Percentiles rank a stretch among this genome's conserved stretches.
phyloP scores from a whole-genome alignment of 2,329 filamentous ascomycete genomes.

The Apiospora arundinis region DNA sequence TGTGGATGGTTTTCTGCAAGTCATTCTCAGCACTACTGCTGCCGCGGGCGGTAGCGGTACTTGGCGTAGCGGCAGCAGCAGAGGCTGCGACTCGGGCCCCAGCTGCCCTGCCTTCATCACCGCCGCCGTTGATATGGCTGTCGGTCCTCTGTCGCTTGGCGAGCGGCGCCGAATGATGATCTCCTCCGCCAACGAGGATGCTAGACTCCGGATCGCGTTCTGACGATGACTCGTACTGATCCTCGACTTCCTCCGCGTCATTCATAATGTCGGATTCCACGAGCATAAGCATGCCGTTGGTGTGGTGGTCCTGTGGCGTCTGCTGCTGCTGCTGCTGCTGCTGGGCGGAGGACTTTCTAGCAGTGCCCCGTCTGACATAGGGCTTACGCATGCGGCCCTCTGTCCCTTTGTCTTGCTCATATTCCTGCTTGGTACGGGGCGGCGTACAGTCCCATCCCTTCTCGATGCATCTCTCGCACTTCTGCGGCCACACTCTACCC shows the following conservation, averaged over 20 bases:
- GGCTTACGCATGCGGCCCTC: not conserved
- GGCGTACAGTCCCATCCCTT: conserved; percentile 23
- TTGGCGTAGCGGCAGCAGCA: not conserved
- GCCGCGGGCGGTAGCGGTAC: not conserved
- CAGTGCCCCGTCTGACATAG: not conserved
- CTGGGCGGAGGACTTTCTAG: not conserved
- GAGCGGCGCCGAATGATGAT: not conserved
- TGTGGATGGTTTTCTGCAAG: conserved; percentile 21
- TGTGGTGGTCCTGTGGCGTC: not conserved
- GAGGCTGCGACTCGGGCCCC: not conserved
- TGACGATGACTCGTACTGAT: not conserved
- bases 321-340: conserved; percentile 1
- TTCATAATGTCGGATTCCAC: not conserved
- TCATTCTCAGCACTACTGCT: not conserved
- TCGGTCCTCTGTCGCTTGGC: not conserved
- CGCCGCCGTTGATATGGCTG: not conserved
- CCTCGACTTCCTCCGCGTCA: not conserved
- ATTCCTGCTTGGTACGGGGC: conserved; percentile 25
- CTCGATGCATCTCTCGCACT: conserved; percentile 24
- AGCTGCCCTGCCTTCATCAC: not conserved
- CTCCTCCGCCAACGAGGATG: not conserved
- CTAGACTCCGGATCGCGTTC: not conserved
- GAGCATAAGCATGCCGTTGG: not conserved
- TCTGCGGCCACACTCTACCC: conserved; percentile 24
- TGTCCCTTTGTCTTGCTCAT: not conserved